Evolutionary conservation across 768 basidiomycete species (phyloP).

Genomic region (Pilatotrama ljubarskyi): DNA sequence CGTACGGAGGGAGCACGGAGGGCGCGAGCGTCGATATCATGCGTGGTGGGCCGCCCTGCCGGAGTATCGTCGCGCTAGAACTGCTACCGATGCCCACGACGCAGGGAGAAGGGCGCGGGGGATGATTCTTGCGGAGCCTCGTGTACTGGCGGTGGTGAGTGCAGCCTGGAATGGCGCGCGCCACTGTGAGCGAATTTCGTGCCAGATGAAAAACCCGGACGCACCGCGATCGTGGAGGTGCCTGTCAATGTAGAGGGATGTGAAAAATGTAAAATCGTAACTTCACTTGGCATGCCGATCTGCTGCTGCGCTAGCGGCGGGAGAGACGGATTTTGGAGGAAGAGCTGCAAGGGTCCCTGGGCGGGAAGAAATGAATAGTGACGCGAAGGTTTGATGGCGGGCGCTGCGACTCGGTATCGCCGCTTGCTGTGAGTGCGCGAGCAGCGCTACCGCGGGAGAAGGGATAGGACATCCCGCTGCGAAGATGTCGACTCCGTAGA

Average conservation of each 20-base stretch:
- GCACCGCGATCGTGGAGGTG: neutral
- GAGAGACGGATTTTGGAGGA: neutral
- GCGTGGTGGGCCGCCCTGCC: neutral
- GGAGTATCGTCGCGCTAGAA: neutral
- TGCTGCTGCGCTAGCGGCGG: neutral
- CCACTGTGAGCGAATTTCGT: neutral
- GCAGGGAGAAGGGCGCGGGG: neutral
- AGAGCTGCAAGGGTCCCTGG: neutral
- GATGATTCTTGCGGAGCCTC: neutral
- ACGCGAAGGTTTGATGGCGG: conserved; percentile 1
- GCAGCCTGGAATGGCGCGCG: neutral
- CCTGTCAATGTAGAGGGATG: neutral
- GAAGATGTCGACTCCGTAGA: neutral
- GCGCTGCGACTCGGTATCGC: neutral
- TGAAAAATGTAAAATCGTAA: too few species aligned
- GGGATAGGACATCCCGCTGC: neutral
- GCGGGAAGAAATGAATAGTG: neutral
- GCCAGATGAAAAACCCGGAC: neutral
- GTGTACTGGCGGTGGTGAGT: neutral
- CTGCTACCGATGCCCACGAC: neutral
- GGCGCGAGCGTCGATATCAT: too few species aligned
- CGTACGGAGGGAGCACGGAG: too few species aligned
- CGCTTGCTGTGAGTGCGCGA: neutral
- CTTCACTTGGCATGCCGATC: neutral
- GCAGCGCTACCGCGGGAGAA: neutral